These are phyloP conservation scores for Monosporascus sp. DNA, from an alignment of 2,329 filamentous ascomycete genomes.

Conservation along the genomic window DNA sequence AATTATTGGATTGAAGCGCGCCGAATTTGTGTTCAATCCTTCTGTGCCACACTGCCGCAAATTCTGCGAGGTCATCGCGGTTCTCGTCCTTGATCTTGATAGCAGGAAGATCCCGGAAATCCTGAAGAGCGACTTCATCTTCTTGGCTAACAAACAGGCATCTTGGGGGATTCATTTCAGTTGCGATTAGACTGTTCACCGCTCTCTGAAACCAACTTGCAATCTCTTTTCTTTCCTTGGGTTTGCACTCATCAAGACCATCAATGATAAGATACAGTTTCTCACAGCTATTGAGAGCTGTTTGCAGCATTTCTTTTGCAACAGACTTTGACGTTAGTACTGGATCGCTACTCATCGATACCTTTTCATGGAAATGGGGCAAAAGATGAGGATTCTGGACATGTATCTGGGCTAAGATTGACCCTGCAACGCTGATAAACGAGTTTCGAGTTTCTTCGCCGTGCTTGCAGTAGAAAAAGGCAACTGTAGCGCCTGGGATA, in stretches of 20 bases:
- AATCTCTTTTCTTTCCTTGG: conserved; percentile 25
- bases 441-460: conserved; percentile 23
- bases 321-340: conserved; percentile 18
- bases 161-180: conserved; percentile 12
- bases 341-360: conserved; percentile 22
- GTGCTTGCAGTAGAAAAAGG: conserved; percentile 36
- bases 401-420: conserved; percentile 30
- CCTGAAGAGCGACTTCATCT: conserved; percentile 24
- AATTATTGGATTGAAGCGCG: conserved; percentile 4
- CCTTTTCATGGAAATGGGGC: conserved; percentile 28
- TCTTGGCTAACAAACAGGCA: conserved; percentile 33
- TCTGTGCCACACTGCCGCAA: conserved; percentile 12
- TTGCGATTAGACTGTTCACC: conserved; percentile 4
- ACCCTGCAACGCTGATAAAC: conserved; percentile 26
- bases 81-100: conserved; percentile 24
- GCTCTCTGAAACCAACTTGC: conserved; percentile 20
- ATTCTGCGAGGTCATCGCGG: conserved; percentile 25
- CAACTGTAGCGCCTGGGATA: conserved; percentile 10
- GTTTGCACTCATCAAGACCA: conserved; percentile 36
- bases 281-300: conserved; percentile 19
- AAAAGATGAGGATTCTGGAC: conserved; percentile 22
- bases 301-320: conserved; percentile 25
- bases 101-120: conserved; percentile 15
- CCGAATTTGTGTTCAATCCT: conserved; percentile 21
- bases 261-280: conserved; percentile 33